Percentiles rank a stretch among this genome's conserved stretches.
phyloP scores from a whole-genome alignment of 495 filamentous ascomycete species.

The Penicillium ochrochloron region DNA sequence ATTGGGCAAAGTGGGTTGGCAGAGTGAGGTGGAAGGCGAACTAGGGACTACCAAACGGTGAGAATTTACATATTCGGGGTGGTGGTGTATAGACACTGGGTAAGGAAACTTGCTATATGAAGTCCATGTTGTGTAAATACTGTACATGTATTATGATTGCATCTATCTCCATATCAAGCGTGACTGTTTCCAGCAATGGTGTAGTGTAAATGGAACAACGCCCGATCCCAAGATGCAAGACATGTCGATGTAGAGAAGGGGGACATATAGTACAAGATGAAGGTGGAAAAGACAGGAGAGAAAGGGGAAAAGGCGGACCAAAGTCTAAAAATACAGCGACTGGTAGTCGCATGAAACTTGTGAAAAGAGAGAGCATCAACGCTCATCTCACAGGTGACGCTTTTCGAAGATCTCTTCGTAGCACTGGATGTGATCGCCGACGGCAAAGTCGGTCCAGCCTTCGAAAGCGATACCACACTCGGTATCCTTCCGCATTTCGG shows the following conservation, averaged over 20 bases:
- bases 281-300: conserved; percentile 16
- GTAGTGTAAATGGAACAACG: conserved; percentile 24
- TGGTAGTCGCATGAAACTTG: conserved; percentile 5
- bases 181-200: conserved; percentile 1
- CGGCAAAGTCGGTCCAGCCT: conserved; percentile 73
- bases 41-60: conserved; percentile 27
- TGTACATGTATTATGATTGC: conserved; percentile 2
- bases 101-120: not conserved
- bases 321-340: conserved; percentile 27
- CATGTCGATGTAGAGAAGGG: conserved; percentile 16
- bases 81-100: not conserved
- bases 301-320: conserved; percentile 8
- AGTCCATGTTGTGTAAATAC: not conserved
- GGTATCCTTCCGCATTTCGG: conserved; percentile 83
- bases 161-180: conserved; percentile 8
- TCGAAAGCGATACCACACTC: conserved; percentile 93
- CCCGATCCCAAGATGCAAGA: conserved; percentile 27
- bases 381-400: conserved; percentile 51
- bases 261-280: conserved; percentile 21
- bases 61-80: not conserved
- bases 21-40: conserved; percentile 66
- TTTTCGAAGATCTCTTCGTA: conserved; percentile 81
- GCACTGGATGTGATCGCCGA: conserved; percentile 84
- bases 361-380: not conserved
- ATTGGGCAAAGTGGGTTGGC: conserved; percentile 71